These are phyloP conservation scores for Stylonectria norvegica DNA, from an alignment of 2,329 filamentous ascomycete genomes.

Conservation along the genomic window DNA sequence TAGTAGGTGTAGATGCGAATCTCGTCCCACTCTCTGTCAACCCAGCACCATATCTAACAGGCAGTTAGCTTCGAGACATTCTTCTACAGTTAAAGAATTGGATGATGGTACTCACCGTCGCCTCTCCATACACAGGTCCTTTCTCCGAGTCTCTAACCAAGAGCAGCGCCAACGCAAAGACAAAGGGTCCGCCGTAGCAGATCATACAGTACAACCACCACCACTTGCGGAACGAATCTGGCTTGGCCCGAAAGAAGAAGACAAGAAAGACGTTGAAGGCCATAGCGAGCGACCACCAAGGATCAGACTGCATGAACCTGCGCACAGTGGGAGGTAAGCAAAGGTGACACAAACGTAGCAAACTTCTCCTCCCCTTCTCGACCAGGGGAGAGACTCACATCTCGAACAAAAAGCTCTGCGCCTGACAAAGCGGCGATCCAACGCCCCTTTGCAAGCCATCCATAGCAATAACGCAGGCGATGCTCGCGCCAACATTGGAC, in stretches of 20 bases:
- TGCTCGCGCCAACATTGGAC: conserved; percentile 56
- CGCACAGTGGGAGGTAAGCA: neutral
- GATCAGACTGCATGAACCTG: conserved; percentile 75
- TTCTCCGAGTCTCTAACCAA: conserved; percentile 44
- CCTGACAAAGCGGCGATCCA: conserved; percentile 56
- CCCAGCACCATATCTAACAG: conserved; percentile 60
- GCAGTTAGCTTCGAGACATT: conserved; percentile 5
- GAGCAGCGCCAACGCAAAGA: conserved; percentile 64
- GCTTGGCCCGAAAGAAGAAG: conserved; percentile 57
- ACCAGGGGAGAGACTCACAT: conserved; percentile 54
- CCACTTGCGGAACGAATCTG: conserved; percentile 67
- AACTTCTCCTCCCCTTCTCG: too few species aligned
- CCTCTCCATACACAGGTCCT: conserved; percentile 51
- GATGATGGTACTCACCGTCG: conserved; percentile 43
- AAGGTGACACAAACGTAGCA: too few species aligned
- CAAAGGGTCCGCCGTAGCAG: conserved; percentile 69
- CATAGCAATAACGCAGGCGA: conserved; percentile 68
- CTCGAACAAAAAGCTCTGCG: conserved; percentile 60
- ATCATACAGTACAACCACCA: conserved; percentile 67
- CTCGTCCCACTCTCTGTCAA: conserved; percentile 50
- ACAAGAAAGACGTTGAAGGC: conserved; percentile 75
- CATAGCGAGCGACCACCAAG: conserved; percentile 78
- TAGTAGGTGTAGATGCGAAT: conserved; percentile 61
- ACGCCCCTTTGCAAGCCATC: conserved; percentile 56
- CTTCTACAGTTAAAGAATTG: neutral